These are phyloP conservation scores for Beauveria asiatica DNA, from an alignment of 2,329 filamentous ascomycete species.

Conservation along the genomic window DNA sequence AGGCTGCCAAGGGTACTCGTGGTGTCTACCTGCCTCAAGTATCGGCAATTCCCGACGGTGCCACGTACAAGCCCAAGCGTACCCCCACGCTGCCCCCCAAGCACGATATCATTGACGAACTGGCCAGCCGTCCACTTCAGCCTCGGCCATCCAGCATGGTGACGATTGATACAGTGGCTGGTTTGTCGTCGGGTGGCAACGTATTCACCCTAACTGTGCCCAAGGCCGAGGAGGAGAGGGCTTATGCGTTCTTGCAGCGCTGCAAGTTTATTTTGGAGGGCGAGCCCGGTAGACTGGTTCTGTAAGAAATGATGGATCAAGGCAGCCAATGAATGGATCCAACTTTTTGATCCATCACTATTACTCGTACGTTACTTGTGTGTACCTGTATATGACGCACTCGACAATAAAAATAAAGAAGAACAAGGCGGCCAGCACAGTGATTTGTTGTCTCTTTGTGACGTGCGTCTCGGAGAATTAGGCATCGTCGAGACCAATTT, in stretches of 20 bases:
- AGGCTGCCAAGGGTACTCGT: slow-evolving; percentile 42
- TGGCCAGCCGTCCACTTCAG: slow-evolving; percentile 39
- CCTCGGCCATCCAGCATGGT: slow-evolving; percentile 18
- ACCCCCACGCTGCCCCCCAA: slow-evolving; percentile 38
- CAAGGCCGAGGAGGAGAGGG: slow-evolving; percentile 72
- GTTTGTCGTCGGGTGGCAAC: slow-evolving; percentile 53
- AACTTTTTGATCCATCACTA: slow-evolving; percentile 20
- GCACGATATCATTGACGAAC: slow-evolving; percentile 75
- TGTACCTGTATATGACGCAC: slow-evolving; percentile 6
- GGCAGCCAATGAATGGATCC: slow-evolving; percentile 3
- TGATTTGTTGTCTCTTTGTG: neutral
- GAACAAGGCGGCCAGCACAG: neutral
- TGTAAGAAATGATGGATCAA: slow-evolving; percentile 28
- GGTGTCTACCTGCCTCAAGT: slow-evolving; percentile 68
- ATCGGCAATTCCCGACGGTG: slow-evolving; percentile 41
- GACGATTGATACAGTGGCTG: slow-evolving; percentile 32
- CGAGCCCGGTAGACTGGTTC: slow-evolving; percentile 67
- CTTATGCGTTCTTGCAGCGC: slow-evolving; percentile 72
- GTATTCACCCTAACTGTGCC: slow-evolving; percentile 76
- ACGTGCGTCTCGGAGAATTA: neutral
- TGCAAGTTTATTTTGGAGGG: slow-evolving; percentile 77
- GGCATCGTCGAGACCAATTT: neutral
- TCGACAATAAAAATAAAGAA: slow-evolving; percentile 1
- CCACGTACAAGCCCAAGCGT: slow-evolving; percentile 27
- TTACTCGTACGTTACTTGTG: neutral